Conservation (phyloP, 192 early-diverging fungal genomes). For the Coemansia reversa region DNA sequence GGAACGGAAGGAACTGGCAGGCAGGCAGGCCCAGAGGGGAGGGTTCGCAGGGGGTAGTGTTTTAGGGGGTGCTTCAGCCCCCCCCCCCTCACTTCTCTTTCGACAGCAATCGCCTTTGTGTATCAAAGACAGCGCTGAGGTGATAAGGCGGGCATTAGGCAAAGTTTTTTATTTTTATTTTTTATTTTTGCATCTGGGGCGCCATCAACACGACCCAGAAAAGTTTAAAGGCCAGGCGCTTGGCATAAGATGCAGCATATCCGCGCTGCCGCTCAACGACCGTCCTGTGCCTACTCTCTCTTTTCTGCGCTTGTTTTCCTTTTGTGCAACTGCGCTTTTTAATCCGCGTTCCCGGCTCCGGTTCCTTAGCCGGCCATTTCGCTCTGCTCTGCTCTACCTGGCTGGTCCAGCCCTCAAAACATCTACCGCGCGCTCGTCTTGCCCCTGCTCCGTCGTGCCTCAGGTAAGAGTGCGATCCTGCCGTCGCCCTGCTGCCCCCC, state of each 20-base stretch:
- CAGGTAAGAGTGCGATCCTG: slow-evolving; percentile 12
- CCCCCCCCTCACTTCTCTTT: slow-evolving; percentile 11
- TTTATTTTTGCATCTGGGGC: slow-evolving; percentile 1
- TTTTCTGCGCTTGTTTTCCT: not conserved
- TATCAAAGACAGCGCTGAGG: not conserved
- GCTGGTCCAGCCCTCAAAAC: not conserved
- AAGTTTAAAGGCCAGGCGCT: slow-evolving; percentile 26
- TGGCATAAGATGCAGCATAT: not conserved
- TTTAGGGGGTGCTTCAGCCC: slow-evolving; percentile 3
- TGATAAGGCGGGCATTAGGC: slow-evolving; percentile 4
- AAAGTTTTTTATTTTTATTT: slow-evolving; percentile 3
- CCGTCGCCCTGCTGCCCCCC: not conserved
- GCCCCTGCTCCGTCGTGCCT: not conserved
- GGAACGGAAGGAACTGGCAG: not conserved
- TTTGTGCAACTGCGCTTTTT: slow-evolving; percentile 6
- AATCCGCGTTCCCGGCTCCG: not conserved
- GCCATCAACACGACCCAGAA: slow-evolving; percentile 17
- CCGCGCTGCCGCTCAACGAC: slow-evolving; percentile 2
- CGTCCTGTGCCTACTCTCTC: not conserved
- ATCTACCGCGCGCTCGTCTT: not conserved
- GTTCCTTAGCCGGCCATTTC: not conserved
- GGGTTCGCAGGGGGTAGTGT: not conserved
- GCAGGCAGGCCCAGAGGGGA: not conserved
- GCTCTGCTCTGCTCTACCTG: slow-evolving; percentile 2
- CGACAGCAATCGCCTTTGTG: not conserved